Evolutionary conservation across 2,329 filamentous ascomycete genomes (phyloP).

Genomic region (Colletotrichum orchidophilum): DNA sequence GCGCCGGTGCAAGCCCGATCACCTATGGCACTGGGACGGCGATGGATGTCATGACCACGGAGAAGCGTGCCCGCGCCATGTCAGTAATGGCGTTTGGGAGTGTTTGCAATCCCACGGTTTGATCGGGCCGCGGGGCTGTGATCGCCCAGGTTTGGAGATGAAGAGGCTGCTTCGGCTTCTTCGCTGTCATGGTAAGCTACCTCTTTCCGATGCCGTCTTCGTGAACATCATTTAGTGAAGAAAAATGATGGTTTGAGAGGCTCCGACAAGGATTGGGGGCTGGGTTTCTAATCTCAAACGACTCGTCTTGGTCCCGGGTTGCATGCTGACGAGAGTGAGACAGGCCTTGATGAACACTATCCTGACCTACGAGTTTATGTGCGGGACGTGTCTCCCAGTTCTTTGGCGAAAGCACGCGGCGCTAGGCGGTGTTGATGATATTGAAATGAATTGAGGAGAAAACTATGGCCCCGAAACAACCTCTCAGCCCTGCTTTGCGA

Average conservation of each 20-base stretch:
- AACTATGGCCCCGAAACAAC: background rate
- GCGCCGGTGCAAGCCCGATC: slow-evolving; percentile 18
- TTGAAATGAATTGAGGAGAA: background rate
- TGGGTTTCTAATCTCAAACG: background rate
- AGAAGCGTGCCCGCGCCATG: slow-evolving; percentile 6
- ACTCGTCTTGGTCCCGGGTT: background rate
- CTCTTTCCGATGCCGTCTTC: background rate
- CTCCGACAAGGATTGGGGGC: background rate
- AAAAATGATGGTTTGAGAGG: background rate
- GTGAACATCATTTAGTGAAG: background rate
- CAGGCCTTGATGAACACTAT: slow-evolving; percentile 11
- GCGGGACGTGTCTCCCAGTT: slow-evolving; percentile 18
- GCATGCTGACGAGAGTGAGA: slow-evolving; percentile 1
- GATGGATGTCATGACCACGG: slow-evolving; percentile 13
- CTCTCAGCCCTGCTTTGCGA: slow-evolving; percentile 8
- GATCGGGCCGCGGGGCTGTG: slow-evolving; percentile 7
- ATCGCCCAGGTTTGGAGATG: slow-evolving; percentile 13
- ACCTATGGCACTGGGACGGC: slow-evolving; percentile 16
- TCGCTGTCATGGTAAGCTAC: slow-evolving; percentile 13
- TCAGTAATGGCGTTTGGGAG: slow-evolving; percentile 21
- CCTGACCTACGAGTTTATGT: slow-evolving; percentile 14
- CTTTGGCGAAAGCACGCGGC: slow-evolving; percentile 3
- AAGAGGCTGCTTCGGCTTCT: slow-evolving; percentile 16
- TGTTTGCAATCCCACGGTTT: slow-evolving; percentile 17
- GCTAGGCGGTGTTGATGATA: background rate